Evolutionary conservation across 2,329 filamentous ascomycete species (phyloP).

Genomic region (Fusarium sp.): DNA sequence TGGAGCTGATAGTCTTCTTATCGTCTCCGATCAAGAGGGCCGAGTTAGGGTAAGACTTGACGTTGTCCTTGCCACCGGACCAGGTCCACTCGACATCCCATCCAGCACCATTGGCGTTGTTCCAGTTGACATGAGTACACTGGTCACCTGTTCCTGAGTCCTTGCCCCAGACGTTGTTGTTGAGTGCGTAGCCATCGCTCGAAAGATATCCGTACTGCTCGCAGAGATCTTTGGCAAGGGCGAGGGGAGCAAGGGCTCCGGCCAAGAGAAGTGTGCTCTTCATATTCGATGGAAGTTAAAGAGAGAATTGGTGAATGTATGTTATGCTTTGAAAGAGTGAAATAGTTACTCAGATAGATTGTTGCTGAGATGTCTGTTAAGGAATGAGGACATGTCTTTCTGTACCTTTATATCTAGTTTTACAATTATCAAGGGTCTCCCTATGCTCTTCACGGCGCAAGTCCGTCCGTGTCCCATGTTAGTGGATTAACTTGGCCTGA

Average conservation of each 20-base stretch:
- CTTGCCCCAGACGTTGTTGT: conserved; percentile 24
- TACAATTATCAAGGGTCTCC: too few relatives aligned
- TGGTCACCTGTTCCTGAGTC: conserved; percentile 5
- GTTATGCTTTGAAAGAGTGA: too few relatives aligned
- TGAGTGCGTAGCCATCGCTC: conserved; percentile 8
- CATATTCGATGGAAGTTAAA: neutral
- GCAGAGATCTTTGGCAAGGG: conserved; percentile 1
- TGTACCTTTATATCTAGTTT: neutral
- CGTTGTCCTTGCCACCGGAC: conserved; percentile 5
- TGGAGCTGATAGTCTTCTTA: conserved; percentile 10
- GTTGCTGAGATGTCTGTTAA: too few relatives aligned
- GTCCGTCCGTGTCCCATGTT: neutral
- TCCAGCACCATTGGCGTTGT: conserved; percentile 17
- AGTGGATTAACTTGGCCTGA: neutral
- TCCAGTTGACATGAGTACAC: conserved; percentile 17
- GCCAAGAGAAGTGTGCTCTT: conserved; percentile 16
- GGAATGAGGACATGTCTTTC: neutral
- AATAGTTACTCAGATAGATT: too few relatives aligned
- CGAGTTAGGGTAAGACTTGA: conserved; percentile 19
- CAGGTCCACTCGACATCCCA: conserved; percentile 14
- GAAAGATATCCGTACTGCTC: conserved; percentile 17
- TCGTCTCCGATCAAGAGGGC: neutral
- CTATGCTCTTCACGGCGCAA: neutral
- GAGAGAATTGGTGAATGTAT: neutral
- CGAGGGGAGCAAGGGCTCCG: conserved; percentile 6